Base-by-base conservation (phyloP, 305 asterid genomes). In the Solanum chacoense region DNA sequence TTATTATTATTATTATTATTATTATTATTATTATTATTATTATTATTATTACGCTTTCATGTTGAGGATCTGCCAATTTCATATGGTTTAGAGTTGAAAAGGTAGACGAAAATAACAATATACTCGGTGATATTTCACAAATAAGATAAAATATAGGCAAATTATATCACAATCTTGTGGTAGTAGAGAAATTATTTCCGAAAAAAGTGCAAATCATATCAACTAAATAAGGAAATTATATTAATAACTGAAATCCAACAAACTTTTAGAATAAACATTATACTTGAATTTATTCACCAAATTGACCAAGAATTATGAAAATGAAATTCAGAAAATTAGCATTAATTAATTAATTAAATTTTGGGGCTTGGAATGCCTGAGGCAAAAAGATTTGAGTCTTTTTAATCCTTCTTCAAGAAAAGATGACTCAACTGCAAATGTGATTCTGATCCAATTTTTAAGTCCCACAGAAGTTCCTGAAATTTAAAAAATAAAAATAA, bases 401-500 rank as follows among this genome's bases (percentile, higher is more conserved):
- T 89, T 88, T 9, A 95, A 93, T 45, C 96, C 96, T 31, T 93
- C 94, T 89, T 79, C 75, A 14, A 95, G 94, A 80, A 84, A 65
- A 75, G 92, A 89, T 81, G 90, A 87, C 88, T 93, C 95, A 11
- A 91, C 94, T 0, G 96, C 93, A 81, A 92, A 95, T 50, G 94
- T 92, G 35, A 94, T 78, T 14, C 98, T 92, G 88, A 93, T 29
- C 97, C 98, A 94, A 89, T 95, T 92, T 90, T 90, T 94, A 13
- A 95, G 74, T 35, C 96, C 98, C 92, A 94, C 74, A 12, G 90
- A 69, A 38, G 90, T 80, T 45, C 97, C 98, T 95, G 91, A 83
- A 35, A 75, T 38, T 14, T 4, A 20, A 20, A 75, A 34, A 32
- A 32, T 8, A 72, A 24, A 69, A 67, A n/a, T 8, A 22, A 8